phyloP scores from a whole-genome alignment of 139 green algal species.

The Nannochloris sp. region DNA sequence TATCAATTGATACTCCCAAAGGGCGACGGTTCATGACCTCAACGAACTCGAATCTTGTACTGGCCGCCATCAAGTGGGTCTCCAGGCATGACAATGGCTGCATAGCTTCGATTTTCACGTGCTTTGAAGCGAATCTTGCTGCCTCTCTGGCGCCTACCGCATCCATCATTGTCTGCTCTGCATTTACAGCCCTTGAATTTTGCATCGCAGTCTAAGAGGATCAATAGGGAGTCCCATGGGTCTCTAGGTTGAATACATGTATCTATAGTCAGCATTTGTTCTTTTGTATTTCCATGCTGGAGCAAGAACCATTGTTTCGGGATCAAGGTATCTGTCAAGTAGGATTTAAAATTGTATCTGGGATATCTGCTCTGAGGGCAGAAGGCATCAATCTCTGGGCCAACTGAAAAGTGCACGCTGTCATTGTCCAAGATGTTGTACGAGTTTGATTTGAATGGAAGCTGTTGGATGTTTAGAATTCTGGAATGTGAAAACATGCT shows the following conservation, averaged over 20 bases:
- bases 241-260: not conserved
- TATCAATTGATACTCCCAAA: not conserved
- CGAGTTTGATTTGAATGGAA: no score
- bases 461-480: no score
- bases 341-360: not conserved
- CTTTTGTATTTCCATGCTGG: not conserved
- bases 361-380: not conserved
- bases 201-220: not conserved
- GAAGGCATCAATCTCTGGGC: no score
- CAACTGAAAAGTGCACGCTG: no score
- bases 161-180: not conserved
- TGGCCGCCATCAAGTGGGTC: not conserved
- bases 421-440: no score
- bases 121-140: not conserved
- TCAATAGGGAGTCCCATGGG: not conserved
- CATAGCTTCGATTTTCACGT: not conserved
- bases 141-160: not conserved
- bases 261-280: not conserved
- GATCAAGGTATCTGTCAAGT: not conserved
- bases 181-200: not conserved
- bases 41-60: not conserved
- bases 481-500: no score
- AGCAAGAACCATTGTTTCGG: not conserved
- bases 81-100: conserved; percentile 1
- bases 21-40: conserved; percentile 2